These are phyloP conservation scores for Fusarium avenaceum DNA, from an alignment of 2,329 filamentous ascomycete genomes.

Conservation along the genomic window DNA sequence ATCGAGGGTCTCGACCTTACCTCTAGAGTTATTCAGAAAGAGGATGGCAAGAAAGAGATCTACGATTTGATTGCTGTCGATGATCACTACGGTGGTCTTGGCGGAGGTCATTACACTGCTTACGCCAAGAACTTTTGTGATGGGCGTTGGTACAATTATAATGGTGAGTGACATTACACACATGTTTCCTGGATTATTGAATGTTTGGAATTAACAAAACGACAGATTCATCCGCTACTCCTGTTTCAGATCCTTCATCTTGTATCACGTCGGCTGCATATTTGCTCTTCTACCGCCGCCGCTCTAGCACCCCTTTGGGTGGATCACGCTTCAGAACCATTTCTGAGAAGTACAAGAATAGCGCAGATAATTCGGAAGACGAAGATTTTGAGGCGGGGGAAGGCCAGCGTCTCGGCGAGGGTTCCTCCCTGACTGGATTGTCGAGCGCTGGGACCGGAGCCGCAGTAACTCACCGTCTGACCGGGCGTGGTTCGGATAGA, in stretches of 20 bases:
- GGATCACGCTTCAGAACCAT: slow-evolving; percentile 81
- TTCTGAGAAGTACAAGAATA: slow-evolving; percentile 71
- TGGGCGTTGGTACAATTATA: slow-evolving; percentile 94
- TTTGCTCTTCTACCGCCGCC: slow-evolving; percentile 93
- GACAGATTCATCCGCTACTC: slow-evolving; percentile 80
- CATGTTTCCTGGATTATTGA: background rate
- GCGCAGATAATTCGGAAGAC: slow-evolving; percentile 60
- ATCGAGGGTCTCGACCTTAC: slow-evolving; percentile 88
- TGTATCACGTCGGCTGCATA: slow-evolving; percentile 86
- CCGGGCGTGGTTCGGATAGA: slow-evolving; percentile 67
- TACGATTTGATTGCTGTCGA: slow-evolving; percentile 97
- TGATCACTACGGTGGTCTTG: slow-evolving; percentile 93
- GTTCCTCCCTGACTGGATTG: slow-evolving; percentile 90
- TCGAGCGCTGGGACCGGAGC: slow-evolving; percentile 86
- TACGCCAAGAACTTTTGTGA: slow-evolving; percentile 94
- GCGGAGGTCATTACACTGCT: slow-evolving; percentile 96
- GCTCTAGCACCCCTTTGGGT: slow-evolving; percentile 81
- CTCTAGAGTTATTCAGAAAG: slow-evolving; percentile 81
- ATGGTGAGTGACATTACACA: slow-evolving; percentile 73
- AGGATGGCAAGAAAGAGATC: slow-evolving; percentile 83
- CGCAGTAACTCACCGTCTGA: slow-evolving; percentile 79
- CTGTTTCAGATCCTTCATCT: slow-evolving; percentile 68
- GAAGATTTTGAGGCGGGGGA: slow-evolving; percentile 75
- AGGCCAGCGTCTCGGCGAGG: slow-evolving; percentile 85
- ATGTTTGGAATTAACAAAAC: slow-evolving; percentile 56